Percentiles rank a stretch among this genome's conserved stretches.
Conservation (phyloP, 1,139 yeast species). For the Eremothecium gossypii region DNA sequence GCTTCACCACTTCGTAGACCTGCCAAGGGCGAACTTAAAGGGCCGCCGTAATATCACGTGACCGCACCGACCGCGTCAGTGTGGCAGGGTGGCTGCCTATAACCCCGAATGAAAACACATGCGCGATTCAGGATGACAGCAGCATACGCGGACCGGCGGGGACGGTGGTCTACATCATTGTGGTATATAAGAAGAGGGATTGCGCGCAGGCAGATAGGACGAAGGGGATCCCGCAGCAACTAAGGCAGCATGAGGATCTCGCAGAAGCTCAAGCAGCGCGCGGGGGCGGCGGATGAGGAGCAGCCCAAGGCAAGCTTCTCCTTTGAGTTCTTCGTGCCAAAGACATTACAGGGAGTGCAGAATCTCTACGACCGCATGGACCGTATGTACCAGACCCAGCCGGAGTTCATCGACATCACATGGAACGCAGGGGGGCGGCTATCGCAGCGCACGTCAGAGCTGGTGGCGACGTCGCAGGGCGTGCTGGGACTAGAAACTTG, state of each 20-base stretch:
- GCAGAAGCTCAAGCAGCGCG: conserved; percentile 29
- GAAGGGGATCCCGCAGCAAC: not conserved
- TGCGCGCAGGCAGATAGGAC: not conserved
- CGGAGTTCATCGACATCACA: conserved; percentile 87
- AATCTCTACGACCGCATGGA: conserved; percentile 96
- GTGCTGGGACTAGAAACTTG: conserved; percentile 94
- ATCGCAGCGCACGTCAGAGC: conserved; percentile 69
- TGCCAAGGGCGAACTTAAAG: not conserved
- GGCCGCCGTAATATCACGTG: conserved; percentile 3
- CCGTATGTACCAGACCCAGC: conserved; percentile 82
- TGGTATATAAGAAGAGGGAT: not conserved
- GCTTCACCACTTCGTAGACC: not conserved
- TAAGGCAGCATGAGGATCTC: conserved; percentile 30
- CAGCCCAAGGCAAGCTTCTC: conserved; percentile 52
- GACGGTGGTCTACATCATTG: not conserved
- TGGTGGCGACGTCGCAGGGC: conserved; percentile 85
- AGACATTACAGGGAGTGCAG: conserved; percentile 93
- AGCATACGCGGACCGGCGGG: not conserved
- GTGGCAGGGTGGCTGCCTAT: conserved; percentile 1
- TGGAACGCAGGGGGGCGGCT: conserved; percentile 90
- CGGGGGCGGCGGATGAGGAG: conserved; percentile 7
- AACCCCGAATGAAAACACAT: not conserved
- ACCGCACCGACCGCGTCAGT: not conserved
- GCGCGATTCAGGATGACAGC: too few relatives aligned
- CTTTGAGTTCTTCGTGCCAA: conserved; percentile 96